Percentiles rank a stretch among this genome's conserved stretches.
phyloP scores from a whole-genome alignment of 2,329 filamentous ascomycete genomes.

The Juglanconis sp. region DNA sequence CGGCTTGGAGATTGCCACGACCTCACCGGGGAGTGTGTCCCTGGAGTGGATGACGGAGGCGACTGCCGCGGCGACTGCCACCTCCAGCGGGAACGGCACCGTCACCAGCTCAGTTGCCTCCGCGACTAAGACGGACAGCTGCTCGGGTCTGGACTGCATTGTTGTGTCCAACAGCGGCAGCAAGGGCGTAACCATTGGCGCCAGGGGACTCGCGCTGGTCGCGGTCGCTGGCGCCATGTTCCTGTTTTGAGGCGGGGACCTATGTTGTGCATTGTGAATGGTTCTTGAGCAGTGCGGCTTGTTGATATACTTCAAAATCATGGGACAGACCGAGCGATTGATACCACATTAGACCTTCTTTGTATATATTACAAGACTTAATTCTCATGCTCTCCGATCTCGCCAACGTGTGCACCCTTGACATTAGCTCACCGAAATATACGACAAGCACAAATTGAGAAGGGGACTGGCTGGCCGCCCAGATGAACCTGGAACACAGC shows the following conservation, averaged over 20 bases:
- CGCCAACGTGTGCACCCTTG: not conserved
- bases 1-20: conserved; percentile 12
- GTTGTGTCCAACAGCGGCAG: conserved; percentile 13
- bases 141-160: conserved; percentile 15
- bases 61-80: not conserved
- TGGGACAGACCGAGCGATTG: not conserved
- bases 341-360: conserved; percentile 6
- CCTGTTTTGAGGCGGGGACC: not conserved
- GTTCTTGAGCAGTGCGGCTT: not conserved
- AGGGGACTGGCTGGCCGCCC: too few species aligned
- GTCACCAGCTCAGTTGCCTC: conserved; percentile 2
- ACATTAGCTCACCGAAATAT: not conserved
- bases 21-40: not conserved
- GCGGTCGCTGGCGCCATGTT: conserved; percentile 10
- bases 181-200: not conserved
- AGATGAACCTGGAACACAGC: too few species aligned
- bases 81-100: conserved; percentile 5
- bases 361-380: conserved; percentile 4
- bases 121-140: not conserved
- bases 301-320: not conserved
- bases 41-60: not conserved
- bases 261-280: not conserved
- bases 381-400: not conserved
- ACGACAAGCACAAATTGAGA: not conserved
- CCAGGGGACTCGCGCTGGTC: conserved; percentile 13